Conservation (phyloP, 129 eudicot species). For the Erigeron canadensis region DNA sequence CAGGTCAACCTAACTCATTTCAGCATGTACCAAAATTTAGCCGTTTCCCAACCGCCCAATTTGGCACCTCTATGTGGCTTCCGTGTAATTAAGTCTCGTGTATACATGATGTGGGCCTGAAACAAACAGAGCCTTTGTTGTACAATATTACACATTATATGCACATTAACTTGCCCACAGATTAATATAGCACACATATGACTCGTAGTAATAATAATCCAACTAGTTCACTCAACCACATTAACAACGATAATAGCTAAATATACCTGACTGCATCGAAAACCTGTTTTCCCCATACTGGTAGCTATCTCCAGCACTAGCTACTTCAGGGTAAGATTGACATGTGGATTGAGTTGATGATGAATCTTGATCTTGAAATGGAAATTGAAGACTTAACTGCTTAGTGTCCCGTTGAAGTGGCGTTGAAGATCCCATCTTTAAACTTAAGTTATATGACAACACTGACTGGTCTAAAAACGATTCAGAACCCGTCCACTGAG, state of each 20-base stretch:
- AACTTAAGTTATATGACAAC: conserved; percentile 49
- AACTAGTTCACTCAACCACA: neutral
- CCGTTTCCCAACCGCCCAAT: neutral
- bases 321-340: conserved; percentile 58
- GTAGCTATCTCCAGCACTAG: conserved; percentile 46
- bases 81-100: neutral
- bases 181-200: neutral
- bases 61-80: neutral
- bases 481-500: conserved; percentile 45
- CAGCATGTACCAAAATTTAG: neutral
- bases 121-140: no score
- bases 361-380: conserved; percentile 60
- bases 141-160: no score
- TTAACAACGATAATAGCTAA: neutral
- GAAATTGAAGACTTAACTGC: conserved; percentile 45
- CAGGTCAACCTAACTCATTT: neutral
- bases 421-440: conserved; percentile 48
- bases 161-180: neutral
- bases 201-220: neutral
- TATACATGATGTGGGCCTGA: neutral
- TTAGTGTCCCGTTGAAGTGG: conserved; percentile 38
- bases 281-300: conserved; percentile 30
- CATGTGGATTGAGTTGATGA: conserved; percentile 67
- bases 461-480: conserved; percentile 47
- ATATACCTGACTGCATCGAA: conserved; percentile 37